Evolutionary conservation across 2,329 filamentous ascomycete genomes (phyloP).

Genomic region (Fusarium sarcochroum): DNA sequence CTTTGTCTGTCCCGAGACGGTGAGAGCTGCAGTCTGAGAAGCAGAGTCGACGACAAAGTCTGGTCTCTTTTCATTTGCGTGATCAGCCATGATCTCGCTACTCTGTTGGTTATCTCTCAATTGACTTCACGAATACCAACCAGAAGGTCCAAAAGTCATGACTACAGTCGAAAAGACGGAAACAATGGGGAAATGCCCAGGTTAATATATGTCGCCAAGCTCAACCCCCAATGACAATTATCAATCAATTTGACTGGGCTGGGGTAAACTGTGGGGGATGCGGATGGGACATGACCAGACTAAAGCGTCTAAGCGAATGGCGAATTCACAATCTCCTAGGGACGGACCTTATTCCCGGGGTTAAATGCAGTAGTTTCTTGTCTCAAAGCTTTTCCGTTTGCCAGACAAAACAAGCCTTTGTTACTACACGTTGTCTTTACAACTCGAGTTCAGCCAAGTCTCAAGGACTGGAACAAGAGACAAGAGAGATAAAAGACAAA

Average conservation of each 20-base stretch:
- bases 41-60: slow-evolving; percentile 14
- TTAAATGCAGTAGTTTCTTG: not conserved
- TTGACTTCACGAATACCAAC: not conserved
- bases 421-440: not conserved
- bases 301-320: slow-evolving; percentile 21
- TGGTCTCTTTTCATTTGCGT: slow-evolving; percentile 26
- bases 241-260: slow-evolving; percentile 28
- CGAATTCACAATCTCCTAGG: slow-evolving; percentile 11
- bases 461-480: not conserved
- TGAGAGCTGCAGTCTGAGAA: slow-evolving; percentile 10
- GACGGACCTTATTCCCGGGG: slow-evolving; percentile 3
- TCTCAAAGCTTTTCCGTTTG: not conserved
- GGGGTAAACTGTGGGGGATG: slow-evolving; percentile 34
- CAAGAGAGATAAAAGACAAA: not conserved
- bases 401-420: not conserved
- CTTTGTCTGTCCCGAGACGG: slow-evolving; percentile 7
- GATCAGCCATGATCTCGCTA: slow-evolving; percentile 20
- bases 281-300: slow-evolving; percentile 2
- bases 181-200: slow-evolving; percentile 25
- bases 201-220: slow-evolving; percentile 40
- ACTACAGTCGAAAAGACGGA: not conserved
- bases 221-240: slow-evolving; percentile 32
- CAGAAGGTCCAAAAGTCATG: not conserved
- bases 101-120: not conserved
- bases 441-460: not conserved